Evolutionary conservation across 2,329 filamentous ascomycete species (phyloP), one percentile per base, ranked within the genome.

Genomic region (Colletotrichum eleusines): DNA sequence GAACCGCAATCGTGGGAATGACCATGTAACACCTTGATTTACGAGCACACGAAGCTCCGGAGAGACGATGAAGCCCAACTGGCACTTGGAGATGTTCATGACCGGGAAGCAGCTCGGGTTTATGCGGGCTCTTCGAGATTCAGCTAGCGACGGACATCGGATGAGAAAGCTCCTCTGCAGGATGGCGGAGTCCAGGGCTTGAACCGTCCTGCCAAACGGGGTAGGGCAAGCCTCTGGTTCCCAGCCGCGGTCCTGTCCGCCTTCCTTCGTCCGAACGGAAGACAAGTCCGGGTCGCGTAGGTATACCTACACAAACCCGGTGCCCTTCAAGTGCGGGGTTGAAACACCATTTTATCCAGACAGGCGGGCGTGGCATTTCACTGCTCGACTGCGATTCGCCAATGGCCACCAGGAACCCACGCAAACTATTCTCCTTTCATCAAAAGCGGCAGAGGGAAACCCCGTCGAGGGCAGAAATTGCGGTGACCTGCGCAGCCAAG

Each of bases 251-350:
- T 28, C 44, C 48, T 28, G 44, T 50, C 31, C 8, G 31, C 46
- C 28, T 26, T 61, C 40, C 2, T n/a, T 48, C 58, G 18, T 44
- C 44, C 23, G 14, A 61, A 48, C 23, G n/a, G 18, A 20, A 18
- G n/a, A 16, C 44, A 7, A 26, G 23, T 38, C 14, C 23, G 46
- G 58, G 28, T 35, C 46, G 44, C 20, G 12, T 46, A 31, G 31
- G 31, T 33, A 18, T n/a, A 38, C 42, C 26, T 33, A 18, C 14
- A 38, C 42, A 38, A 53, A 46, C 42, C 64, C 38, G 48, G 42
- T 23, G 40, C 46, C 59, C 59, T 64, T 60, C 44, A 59, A 69
- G 58, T 71, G 69, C 65, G 65, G 53, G 65, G 69, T 71, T 69
- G 69, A 71, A 71, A 71, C 69, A 54, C 38, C 63, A 35, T 63